Evolutionary conservation across 495 filamentous ascomycete species (phyloP).

Genomic region (Hypoxylon subgilvum): DNA sequence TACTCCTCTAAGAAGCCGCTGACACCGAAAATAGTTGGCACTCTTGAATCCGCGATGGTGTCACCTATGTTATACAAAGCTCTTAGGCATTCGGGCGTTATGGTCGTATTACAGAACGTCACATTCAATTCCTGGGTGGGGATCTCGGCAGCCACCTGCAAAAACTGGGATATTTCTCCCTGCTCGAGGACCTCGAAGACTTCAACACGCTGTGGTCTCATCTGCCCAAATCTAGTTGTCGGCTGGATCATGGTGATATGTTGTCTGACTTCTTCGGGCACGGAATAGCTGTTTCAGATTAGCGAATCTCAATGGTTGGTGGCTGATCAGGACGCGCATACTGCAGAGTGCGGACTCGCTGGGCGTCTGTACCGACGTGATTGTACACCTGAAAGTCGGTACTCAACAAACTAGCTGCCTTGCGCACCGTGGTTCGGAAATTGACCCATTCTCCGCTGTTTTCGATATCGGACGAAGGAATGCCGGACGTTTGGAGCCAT

Average conservation of each 20-base stretch:
- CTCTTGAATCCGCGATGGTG: constrained; percentile 56
- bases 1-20: constrained; percentile 63
- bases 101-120: constrained; percentile 52
- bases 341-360: constrained; percentile 56
- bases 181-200: constrained; percentile 22
- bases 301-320: constrained; percentile 14
- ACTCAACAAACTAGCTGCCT: constrained; percentile 60
- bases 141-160: constrained; percentile 20
- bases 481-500: constrained; percentile 57
- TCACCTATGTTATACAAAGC: constrained; percentile 64
- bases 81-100: constrained; percentile 66
- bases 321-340: constrained; percentile 17
- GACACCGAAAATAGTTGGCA: constrained; percentile 53
- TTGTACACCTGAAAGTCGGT: constrained; percentile 62
- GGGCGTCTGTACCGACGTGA: constrained; percentile 42
- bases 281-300: constrained; percentile 56
- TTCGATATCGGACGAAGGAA: constrained; percentile 51
- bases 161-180: constrained; percentile 7
- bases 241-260: constrained; percentile 71
- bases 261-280: constrained; percentile 62
- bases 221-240: constrained; percentile 63
- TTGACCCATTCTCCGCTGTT: constrained; percentile 63
- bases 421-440: constrained; percentile 55
- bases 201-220: constrained; percentile 17
- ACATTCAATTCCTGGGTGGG: constrained; percentile 32